Base-by-base conservation (phyloP, 1,139 yeast species). In the Kodamaea sp. region DNA sequence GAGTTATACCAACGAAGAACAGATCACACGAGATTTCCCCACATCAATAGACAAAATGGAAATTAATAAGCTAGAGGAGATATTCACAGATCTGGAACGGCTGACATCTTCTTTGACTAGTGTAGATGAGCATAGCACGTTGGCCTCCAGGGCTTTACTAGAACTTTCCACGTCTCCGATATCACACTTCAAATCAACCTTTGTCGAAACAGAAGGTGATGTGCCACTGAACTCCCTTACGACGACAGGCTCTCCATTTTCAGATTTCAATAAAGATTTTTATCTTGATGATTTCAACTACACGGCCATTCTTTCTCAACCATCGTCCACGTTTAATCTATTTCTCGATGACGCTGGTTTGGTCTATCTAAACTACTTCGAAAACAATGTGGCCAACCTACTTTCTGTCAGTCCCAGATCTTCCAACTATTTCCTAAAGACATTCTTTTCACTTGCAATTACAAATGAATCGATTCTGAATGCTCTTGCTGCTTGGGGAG, bases 401-500 rank as follows among this genome's bases (percentile, higher is more conserved):
- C 22, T 62, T 7, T 46, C 59, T 3, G 46, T 61, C 24, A 60
- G 63, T 19, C 53, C 61, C 0, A 59, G 53, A 11, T 58, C 66
- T 16, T 65, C 67, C 31, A 71, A 73, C 46, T 73, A 70, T 42
- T 71, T 69, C 38, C 46, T 67, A 13, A 63, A 69, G 37, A 72
- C 76, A 12, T 70, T 70, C 28, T 46, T 73, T 28, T 57, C 61
- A 13, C 47, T 70, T 12, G 73, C 78, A 2, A 47, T 61, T 9
- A 51, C 56, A 6, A 69, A 71, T 34, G 71, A 64, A 31, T 51
- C 69, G 5, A 56, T 70, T 10, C 55, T 70, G 34, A 59, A 68
- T 43, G 73, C 73, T 1, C 46, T 73, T 11, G 73, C 75, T 1
- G 73, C 74, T 1, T 74, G 79, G 79, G 73, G 73, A 13, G 73